Evolutionary conservation across 805 yeast genomes (phyloP), one percentile per base, ranked within the genome.

Genomic region (Saturnispora besseyi): DNA sequence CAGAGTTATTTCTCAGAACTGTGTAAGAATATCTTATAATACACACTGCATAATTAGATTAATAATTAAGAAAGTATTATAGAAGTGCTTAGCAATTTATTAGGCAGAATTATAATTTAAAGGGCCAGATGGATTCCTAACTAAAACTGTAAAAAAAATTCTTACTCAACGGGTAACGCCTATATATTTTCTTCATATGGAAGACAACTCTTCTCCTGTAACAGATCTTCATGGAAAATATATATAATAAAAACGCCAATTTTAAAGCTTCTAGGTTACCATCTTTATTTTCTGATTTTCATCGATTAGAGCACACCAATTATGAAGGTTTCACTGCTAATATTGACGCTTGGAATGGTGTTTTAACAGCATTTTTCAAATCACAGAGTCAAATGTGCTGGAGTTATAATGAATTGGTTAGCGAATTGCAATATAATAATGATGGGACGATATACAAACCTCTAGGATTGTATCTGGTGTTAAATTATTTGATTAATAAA

Each of bases 321-420:
- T 67, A 65, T 3, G 79, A 73, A 49, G 82, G 82, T 6, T 76
- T 66, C 49, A 68, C 62, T 22, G 81, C 81, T 13, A 77, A 77
- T 53, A 26, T 76, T 12, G 56, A 56, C 4, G 75, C 77, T 3
- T 77, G 82, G 82, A 65, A 60, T 44, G 53, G 58, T 5, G 63
- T 71, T 10, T 57, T 76, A 38, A 45, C 4, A 32, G 54, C 36
- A 46, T 56, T 59, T 5, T 65, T 71, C 40, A 55, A 51, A 1
- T 62, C 62, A 41, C 56, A 51, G 1, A 64, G 65, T 48, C 29
- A 42, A n/a, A 53, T 62, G 11, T 53, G 59, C 37, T 48, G 64
- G 34, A 58, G 57, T 21, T 55, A 59, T 24, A 52, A 55, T 32
- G 41, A 36, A 0, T 15, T 65, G 6, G 49, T 52, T 4, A 41